Evolutionary conservation across 352 stramenopile genomes (phyloP).

Genomic region (Globisporangium uncinulatum): DNA sequence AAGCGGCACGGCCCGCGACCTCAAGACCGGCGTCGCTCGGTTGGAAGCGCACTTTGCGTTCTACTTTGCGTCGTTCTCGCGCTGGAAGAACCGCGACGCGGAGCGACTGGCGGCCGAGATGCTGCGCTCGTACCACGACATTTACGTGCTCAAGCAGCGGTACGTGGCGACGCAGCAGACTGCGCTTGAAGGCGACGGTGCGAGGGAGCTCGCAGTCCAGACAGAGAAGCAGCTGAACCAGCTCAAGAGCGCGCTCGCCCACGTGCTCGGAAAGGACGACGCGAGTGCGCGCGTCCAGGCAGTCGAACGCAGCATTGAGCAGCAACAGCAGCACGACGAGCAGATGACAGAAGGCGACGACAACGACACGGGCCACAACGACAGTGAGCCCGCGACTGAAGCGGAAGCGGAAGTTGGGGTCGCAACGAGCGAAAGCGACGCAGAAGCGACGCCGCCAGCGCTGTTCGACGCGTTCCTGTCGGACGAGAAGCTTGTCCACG

Average conservation of each 20-base stretch:
- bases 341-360: slow-evolving; percentile 11
- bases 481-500: slow-evolving; percentile 58
- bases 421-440: neutral
- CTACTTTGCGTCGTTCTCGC: slow-evolving; percentile 60
- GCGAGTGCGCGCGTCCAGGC: slow-evolving; percentile 24
- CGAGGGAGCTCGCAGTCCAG: slow-evolving; percentile 47
- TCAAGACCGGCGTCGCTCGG: slow-evolving; percentile 35
- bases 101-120: slow-evolving; percentile 47
- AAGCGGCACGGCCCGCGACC: slow-evolving; percentile 24
- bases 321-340: slow-evolving; percentile 16
- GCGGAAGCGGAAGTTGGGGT: slow-evolving; percentile 6
- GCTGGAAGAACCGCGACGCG: slow-evolving; percentile 57
- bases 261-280: slow-evolving; percentile 44
- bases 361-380: slow-evolving; percentile 3
- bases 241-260: slow-evolving; percentile 42
- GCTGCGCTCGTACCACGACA: slow-evolving; percentile 44
- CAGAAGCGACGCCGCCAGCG: slow-evolving; percentile 8
- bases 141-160: slow-evolving; percentile 37
- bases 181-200: slow-evolving; percentile 33
- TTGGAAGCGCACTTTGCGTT: slow-evolving; percentile 57
- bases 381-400: slow-evolving; percentile 14
- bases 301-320: slow-evolving; percentile 26
- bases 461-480: slow-evolving; percentile 44
- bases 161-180: slow-evolving; percentile 27
- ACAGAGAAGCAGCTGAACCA: slow-evolving; percentile 59